phyloP scores from a whole-genome alignment of 2,329 filamentous ascomycete species.

The Neonectria magnoliae region DNA sequence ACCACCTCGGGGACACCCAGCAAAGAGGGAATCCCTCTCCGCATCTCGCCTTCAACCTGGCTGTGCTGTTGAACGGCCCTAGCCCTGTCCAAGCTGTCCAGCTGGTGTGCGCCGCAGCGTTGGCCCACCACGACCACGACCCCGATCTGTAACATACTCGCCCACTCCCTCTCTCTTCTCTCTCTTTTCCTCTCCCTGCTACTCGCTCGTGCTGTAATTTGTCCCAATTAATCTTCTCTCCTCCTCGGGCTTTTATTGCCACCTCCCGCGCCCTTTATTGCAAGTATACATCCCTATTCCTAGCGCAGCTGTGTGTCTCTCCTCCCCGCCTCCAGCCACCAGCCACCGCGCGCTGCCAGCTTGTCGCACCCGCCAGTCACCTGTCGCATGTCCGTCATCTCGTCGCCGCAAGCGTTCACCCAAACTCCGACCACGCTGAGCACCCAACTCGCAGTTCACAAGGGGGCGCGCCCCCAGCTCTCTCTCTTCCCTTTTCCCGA shows the following conservation, averaged over 20 bases:
- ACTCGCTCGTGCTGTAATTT: constrained; percentile 1
- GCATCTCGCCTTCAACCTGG: constrained; percentile 22
- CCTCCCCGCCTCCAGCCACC: not conserved
- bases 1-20: constrained; percentile 28
- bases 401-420: not conserved
- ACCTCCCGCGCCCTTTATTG: not conserved
- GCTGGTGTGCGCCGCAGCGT: not conserved
- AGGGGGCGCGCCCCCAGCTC: constrained; percentile 12
- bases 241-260: not conserved
- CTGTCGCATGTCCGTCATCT: constrained; percentile 10
- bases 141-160: not conserved
- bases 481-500: not conserved
- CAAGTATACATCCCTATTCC: not conserved
- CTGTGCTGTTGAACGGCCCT: not conserved
- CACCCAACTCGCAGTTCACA: constrained; percentile 15
- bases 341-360: not conserved
- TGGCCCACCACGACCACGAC: not conserved
- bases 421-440: not conserved
- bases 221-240: not conserved
- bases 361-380: constrained; percentile 4
- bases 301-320: not conserved
- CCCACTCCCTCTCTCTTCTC: not conserved
- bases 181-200: not conserved
- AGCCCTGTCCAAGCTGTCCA: not conserved
- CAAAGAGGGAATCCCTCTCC: constrained; percentile 40